Base-by-base conservation (phyloP, 768 basidiomycete genomes). In the Tremella yokohamensis region DNA sequence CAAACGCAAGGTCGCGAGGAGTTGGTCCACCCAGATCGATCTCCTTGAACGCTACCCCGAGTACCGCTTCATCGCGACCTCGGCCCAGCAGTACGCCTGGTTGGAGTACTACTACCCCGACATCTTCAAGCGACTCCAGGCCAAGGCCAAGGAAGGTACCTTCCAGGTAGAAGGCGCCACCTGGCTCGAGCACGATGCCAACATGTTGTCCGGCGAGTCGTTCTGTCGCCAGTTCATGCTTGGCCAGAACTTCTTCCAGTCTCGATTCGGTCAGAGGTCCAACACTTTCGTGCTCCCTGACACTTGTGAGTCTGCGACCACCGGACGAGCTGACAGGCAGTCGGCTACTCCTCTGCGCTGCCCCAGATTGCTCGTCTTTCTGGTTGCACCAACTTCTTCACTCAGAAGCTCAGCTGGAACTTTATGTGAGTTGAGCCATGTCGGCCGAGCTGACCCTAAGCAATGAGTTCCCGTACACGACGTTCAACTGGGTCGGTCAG, bases 41-140 rank as follows among this genome's bases (percentile, higher is more conserved):
- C 83, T 98, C 50, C 94, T 97, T 87, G 87, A 91, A 19, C 85
- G 92, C 19, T 98, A 94, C 75, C 90, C 92, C 0, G 94, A 99
- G 74, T 90, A 96, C 70, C 82, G 89, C 18, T 99, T 99, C 75
- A 83, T 85, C 1, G 78, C 78, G 2, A 74, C 73, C n/a, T 74
- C 78, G 42, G 78, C 78, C 2, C 78, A 79, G 56, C 94, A 98
- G 76, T 97, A 85, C 79, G 90, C 92, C 72, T 98, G 94, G 94
- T 83, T 97, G n/a, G 92, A 97, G 73, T 76, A 82, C 81, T 81
- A 88, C 38, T 94, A 96, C 66, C 92, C 91, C 1, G 78, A 83
- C 0, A 81, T 96, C 8, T 96, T 93, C 66, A 83, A 86, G 57
- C 83, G 82, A 52, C 82, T 98, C 62, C 87, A 87, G 65, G 82